Evolutionary conservation across 352 stramenopile species (phyloP).

Genomic region (Globisporangium radiosum): DNA sequence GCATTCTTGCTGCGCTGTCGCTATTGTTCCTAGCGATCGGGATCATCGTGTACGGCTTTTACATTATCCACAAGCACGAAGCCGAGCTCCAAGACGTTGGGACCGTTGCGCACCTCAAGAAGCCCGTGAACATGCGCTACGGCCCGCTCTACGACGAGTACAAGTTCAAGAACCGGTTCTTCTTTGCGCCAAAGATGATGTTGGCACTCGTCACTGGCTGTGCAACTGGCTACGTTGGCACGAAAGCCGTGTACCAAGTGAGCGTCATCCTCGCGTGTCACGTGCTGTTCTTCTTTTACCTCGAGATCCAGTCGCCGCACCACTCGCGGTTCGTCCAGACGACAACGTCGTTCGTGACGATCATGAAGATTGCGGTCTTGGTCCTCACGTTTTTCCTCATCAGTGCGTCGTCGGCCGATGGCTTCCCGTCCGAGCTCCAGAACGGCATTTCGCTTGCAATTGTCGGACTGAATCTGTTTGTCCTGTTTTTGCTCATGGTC

Average conservation of each 20-base stretch:
- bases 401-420: conserved; percentile 40
- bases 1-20: conserved; percentile 45
- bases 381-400: conserved; percentile 72
- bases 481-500: conserved; percentile 58
- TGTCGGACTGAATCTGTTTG: conserved; percentile 60
- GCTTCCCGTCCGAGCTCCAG: conserved; percentile 53
- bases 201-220: conserved; percentile 55
- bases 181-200: conserved; percentile 80
- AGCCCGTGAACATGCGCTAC: conserved; percentile 76
- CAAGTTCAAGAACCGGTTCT: conserved; percentile 84
- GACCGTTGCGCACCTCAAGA: conserved; percentile 71
- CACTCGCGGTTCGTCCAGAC: conserved; percentile 69
- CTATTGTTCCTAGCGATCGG: conserved; percentile 62
- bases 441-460: conserved; percentile 67
- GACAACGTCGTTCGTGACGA: conserved; percentile 62
- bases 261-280: conserved; percentile 47
- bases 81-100: conserved; percentile 72
- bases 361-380: conserved; percentile 73
- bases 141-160: conserved; percentile 84
- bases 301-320: conserved; percentile 62
- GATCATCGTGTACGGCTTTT: conserved; percentile 73
- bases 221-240: conserved; percentile 47
- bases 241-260: conserved; percentile 42
- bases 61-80: conserved; percentile 70
- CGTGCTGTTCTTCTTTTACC: conserved; percentile 68